These are phyloP conservation scores for Staphylotrichum longicolle DNA, from an alignment of 495 filamentous ascomycete genomes.

Conservation along the genomic window DNA sequence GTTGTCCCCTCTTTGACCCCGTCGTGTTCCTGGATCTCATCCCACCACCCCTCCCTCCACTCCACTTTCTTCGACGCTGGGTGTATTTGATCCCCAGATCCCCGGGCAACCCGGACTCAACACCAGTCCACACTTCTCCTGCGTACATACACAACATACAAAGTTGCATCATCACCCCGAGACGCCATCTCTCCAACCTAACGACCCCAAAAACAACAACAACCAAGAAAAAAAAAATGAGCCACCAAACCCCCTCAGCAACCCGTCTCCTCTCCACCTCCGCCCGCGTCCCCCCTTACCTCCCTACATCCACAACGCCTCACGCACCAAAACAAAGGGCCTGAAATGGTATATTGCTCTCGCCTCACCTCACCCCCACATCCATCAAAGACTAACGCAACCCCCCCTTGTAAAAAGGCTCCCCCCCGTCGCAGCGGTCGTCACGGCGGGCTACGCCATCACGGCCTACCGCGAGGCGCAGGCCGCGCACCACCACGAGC, in stretches of 20 bases:
- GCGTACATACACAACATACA: no score
- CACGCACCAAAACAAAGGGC: slow-evolving; percentile 27
- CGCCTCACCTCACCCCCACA: background rate
- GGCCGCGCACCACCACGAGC: slow-evolving; percentile 27
- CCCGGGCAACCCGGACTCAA: no score
- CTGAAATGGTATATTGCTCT: slow-evolving; percentile 37
- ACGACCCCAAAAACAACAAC: no score
- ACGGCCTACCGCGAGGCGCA: slow-evolving; percentile 35
- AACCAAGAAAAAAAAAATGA: slow-evolving; percentile 26
- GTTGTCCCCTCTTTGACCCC: no score
- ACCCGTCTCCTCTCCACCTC: slow-evolving; percentile 38
- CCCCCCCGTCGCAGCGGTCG: slow-evolving; percentile 40
- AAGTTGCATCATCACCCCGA: no score
- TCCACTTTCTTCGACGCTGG: no score
- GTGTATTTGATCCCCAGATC: no score
- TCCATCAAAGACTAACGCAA: slow-evolving; percentile 10
- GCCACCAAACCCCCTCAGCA: slow-evolving; percentile 13
- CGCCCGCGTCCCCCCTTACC: slow-evolving; percentile 43
- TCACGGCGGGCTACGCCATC: slow-evolving; percentile 45
- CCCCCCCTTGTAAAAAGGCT: slow-evolving; percentile 25
- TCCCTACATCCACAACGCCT: slow-evolving; percentile 38
- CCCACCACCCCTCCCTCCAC: no score
- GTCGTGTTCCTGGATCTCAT: no score
- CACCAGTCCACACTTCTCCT: no score
- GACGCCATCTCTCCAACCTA: no score